Conservation (phyloP, 73 alveolate genomes). For the Uronychia binucleata region DNA sequence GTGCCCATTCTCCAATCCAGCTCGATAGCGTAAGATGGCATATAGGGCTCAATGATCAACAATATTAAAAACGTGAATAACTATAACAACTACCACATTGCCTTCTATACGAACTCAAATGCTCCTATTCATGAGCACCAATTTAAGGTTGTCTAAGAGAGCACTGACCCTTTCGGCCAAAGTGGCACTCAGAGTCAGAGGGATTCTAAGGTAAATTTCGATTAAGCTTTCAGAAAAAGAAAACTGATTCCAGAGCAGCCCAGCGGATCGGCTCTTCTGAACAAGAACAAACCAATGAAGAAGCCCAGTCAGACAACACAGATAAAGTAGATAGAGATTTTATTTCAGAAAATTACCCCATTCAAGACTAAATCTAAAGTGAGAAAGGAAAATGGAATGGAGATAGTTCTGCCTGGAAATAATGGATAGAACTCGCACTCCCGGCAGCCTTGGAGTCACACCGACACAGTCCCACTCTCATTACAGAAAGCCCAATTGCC, state of each 20-base stretch:
- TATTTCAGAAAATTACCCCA: not conserved
- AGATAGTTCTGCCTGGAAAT: not conserved
- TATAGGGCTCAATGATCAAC: not conserved
- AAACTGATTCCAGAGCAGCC: no score
- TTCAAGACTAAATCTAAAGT: not conserved
- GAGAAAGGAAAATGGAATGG: not conserved
- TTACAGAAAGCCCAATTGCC: not conserved
- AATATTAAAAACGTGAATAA: not conserved
- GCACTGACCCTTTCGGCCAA: no score
- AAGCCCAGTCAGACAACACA: no score
- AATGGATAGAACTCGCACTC: not conserved
- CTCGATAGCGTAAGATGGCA: not conserved
- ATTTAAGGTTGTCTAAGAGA: not conserved
- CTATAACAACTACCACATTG: not conserved
- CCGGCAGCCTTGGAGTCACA: not conserved
- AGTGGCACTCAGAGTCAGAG: no score
- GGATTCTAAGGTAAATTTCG: no score
- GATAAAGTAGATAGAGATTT: no score
- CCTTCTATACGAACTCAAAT: not conserved
- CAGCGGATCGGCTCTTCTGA: no score
- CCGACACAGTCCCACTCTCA: not conserved
- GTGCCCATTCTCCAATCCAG: not conserved
- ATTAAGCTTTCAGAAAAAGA: no score
- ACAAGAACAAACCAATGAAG: no score
- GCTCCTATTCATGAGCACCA: not conserved